Percentiles rank a stretch among this genome's conserved stretches.
phyloP scores from a whole-genome alignment of 1,284 basidiomycete genomes.

The Puccinia novopanici region DNA sequence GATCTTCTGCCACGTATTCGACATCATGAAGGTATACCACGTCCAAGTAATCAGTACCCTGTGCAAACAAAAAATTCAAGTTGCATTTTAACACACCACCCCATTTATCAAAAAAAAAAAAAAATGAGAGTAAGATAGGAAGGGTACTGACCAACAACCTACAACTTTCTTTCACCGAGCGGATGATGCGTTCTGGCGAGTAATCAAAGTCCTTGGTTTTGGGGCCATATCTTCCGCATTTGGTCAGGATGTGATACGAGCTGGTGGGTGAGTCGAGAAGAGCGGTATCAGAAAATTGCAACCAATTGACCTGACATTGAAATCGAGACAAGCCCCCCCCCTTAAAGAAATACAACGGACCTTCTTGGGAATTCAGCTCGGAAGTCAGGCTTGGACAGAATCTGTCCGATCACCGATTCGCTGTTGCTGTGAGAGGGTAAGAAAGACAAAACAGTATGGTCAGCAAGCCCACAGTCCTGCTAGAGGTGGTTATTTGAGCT shows the following conservation, averaged over 20 bases:
- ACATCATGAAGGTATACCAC: slow-evolving; percentile 76
- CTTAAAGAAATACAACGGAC: not conserved
- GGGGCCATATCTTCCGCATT: slow-evolving; percentile 82
- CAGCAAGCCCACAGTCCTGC: too few species aligned
- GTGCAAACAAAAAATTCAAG: not conserved
- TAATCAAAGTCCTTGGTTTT: slow-evolving; percentile 73
- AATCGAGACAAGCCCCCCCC: not conserved
- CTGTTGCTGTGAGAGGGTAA: slow-evolving; percentile 43
- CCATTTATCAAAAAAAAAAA: slow-evolving; percentile 64
- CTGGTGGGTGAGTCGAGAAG: too few species aligned
- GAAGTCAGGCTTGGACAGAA: slow-evolving; percentile 29
- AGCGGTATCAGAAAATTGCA: too few species aligned
- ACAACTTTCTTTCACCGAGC: slow-evolving; percentile 72
- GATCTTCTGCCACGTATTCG: slow-evolving; percentile 75
- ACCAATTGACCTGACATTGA: too few species aligned
- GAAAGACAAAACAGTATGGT: slow-evolving; percentile 61
- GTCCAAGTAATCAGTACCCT: slow-evolving; percentile 53
- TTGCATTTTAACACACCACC: not conserved
- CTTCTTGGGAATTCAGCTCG: slow-evolving; percentile 55
- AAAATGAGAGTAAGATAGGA: slow-evolving; percentile 74
- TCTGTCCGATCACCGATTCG: slow-evolving; percentile 21
- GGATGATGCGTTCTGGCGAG: slow-evolving; percentile 69
- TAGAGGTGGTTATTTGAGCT: too few species aligned
- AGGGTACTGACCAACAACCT: slow-evolving; percentile 67
- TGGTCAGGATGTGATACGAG: slow-evolving; percentile 65